A percentile compares a stretch with the other conserved stretches of the same genome.
phyloP scores from a whole-genome alignment of 2,329 filamentous ascomycete species.

The Talaromyces verruculosus region DNA sequence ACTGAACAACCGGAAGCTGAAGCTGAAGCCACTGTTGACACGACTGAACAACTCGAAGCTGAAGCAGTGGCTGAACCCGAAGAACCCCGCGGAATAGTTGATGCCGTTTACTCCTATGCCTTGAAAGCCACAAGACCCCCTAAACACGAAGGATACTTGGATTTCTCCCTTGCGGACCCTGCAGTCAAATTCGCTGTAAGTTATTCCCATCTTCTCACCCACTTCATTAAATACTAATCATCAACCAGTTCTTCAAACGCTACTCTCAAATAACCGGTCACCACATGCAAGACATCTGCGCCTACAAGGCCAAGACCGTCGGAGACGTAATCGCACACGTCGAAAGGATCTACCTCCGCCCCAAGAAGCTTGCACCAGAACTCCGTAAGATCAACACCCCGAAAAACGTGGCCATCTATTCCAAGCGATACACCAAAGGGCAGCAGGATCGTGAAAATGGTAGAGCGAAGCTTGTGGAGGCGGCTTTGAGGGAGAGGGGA shows the following conservation, averaged over 20 bases:
- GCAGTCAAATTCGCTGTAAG: constrained; percentile 72
- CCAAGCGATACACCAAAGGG: constrained; percentile 65
- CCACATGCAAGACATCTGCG: constrained; percentile 68
- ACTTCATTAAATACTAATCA: background rate
- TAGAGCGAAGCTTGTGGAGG: constrained; percentile 75
- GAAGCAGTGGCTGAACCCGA: background rate
- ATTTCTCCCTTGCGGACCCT: constrained; percentile 57
- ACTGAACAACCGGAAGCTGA: background rate
- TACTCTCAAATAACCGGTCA: constrained; percentile 78
- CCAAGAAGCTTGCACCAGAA: constrained; percentile 54
- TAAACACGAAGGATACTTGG: constrained; percentile 56
- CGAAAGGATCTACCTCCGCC: constrained; percentile 35
- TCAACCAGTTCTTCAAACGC: constrained; percentile 71
- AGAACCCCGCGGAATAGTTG: background rate
- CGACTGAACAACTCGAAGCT: background rate
- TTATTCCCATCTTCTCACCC: constrained; percentile 24
- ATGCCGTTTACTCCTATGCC: constrained; percentile 3
- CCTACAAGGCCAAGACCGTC: constrained; percentile 58
- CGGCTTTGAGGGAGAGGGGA: constrained; percentile 63
- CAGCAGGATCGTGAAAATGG: constrained; percentile 71
- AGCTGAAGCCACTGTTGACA: background rate
- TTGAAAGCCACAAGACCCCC: background rate
- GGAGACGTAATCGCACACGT: constrained; percentile 57
- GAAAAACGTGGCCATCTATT: constrained; percentile 75
- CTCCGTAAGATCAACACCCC: constrained; percentile 54